Evolutionary conservation across 1,139 yeast genomes (phyloP), one percentile per base, ranked within the genome.

Genomic region (Geotrichum phurueaensis): DNA sequence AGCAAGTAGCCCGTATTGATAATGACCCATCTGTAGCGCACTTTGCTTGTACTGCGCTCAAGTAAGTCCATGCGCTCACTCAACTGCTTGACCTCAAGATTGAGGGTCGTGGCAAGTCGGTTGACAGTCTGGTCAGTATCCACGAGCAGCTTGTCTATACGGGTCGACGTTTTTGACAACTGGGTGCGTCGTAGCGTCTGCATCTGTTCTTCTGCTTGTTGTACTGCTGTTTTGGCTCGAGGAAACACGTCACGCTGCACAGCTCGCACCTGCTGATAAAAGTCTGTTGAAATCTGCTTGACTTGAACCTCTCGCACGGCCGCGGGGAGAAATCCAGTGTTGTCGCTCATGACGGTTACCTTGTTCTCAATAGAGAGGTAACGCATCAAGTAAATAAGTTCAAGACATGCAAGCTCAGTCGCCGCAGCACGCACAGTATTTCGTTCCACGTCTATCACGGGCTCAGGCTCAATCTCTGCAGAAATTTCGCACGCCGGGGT

Each of bases 21-120:
- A 22, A 49, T 13, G 15, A 56, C 3, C 22, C 54, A 51, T 18
- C 39, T 20, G 12, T 48, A 33, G 13, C 47, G 29, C 39, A 33
- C 39, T 13, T 10, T 33, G 39, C 3, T 10, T 13, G 39, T 12
- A 12, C 53, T 36, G 10, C 57, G 18, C 68, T 61, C 13, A 69
- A 66, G 73, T 57, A 86, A 75, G 63, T 87, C 96, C 31, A 86
- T 76, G 57, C 84, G 79, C 69, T 89, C 96, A 57, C 82, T 82
- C n/a, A 88, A 76, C 64, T 84, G 83, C 61, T 96, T 78, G 51
- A 89, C 76, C 67, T 88, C 89, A 59, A 89, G 75, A 36, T 91
- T 83, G 58, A 89, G 75, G 0, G 95, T 86, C 0, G 97, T 90
- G 71, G 87, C 89, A 63, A 90, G 86, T 69, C 89, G 96, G 65